phyloP scores from a whole-genome alignment of 352 stramenopile genomes.

The Globisporangium acanthophoron region DNA sequence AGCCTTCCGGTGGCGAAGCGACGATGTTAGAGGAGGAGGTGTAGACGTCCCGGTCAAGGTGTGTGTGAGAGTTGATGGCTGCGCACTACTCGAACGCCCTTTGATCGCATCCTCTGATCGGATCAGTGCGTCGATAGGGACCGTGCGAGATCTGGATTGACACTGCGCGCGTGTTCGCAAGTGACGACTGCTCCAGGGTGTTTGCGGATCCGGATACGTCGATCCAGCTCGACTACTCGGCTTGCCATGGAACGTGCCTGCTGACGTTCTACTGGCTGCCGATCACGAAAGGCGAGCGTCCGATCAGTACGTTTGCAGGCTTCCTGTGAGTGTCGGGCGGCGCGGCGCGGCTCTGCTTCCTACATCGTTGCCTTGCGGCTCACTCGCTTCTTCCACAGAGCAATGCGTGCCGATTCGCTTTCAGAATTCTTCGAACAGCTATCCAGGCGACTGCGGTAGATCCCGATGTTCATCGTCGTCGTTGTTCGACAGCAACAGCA shows the following conservation, averaged over 20 bases:
- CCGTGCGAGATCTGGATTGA: conserved; percentile 49
- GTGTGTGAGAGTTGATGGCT: background rate
- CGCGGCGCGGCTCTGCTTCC: background rate
- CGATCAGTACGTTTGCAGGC: conserved; percentile 25
- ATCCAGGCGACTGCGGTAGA: background rate
- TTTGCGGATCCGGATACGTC: conserved; percentile 21
- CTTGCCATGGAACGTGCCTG: conserved; percentile 26
- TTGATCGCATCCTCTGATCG: conserved; percentile 7
- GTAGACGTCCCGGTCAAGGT: conserved; percentile 3
- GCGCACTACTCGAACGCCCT: background rate
- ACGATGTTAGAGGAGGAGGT: conserved; percentile 3
- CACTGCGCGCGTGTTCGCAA: conserved; percentile 19
- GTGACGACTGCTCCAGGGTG: conserved; percentile 28
- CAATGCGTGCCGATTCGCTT: conserved; percentile 11
- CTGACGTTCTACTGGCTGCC: conserved; percentile 43
- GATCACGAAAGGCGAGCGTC: conserved; percentile 16
- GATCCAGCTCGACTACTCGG: conserved; percentile 40
- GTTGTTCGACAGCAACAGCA: background rate
- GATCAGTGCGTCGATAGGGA: conserved; percentile 8
- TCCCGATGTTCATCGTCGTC: too few species aligned
- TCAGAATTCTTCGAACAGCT: background rate
- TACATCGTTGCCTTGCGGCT: background rate
- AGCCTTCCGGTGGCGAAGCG: conserved; percentile 19
- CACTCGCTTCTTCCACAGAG: background rate
- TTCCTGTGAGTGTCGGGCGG: background rate